phyloP scores from a whole-genome alignment of 805 yeast genomes.

The Helenozyma rhizophorensis region DNA sequence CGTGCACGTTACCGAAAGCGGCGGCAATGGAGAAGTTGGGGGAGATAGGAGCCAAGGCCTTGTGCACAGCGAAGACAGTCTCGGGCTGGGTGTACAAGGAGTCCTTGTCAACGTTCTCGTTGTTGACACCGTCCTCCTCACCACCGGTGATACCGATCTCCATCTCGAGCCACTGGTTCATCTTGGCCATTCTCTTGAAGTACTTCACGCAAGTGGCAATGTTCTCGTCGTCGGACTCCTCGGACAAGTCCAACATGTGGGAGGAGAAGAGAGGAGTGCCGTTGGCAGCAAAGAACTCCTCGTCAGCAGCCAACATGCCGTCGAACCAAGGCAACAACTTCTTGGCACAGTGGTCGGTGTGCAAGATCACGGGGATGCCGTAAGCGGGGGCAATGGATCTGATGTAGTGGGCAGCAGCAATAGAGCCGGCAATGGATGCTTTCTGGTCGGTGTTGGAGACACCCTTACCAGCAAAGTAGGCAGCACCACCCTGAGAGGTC shows the following conservation, averaged over 20 bases:
- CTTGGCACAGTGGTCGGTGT: conserved; percentile 98
- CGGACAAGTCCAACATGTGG: conserved; percentile 97
- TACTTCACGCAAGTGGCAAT: conserved; percentile 90
- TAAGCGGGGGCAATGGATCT: conserved; percentile 94
- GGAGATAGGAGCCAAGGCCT: conserved; percentile 84
- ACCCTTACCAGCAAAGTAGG: conserved; percentile 99
- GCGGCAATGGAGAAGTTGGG: conserved; percentile 99
- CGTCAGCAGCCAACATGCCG: conserved; percentile 96
- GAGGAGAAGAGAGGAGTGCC: conserved; percentile 98
- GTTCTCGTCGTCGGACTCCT: conserved; percentile 95
- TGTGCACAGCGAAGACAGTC: conserved; percentile 87
- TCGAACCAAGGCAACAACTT: conserved; percentile 98
- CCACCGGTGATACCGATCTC: conserved; percentile 99
- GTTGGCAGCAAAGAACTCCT: conserved; percentile 77
- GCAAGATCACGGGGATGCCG: conserved; percentile 94
- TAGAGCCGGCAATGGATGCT: conserved; percentile 90
- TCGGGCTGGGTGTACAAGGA: conserved; percentile 91
- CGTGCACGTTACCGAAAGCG: conserved; percentile 99
- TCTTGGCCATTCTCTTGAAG: conserved; percentile 89
- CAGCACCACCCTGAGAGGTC: conserved; percentile 99
- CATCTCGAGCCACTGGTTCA: conserved; percentile 98
- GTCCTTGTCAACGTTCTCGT: conserved; percentile 86
- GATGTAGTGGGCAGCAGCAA: conserved; percentile 98
- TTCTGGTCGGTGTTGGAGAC: conserved; percentile 87
- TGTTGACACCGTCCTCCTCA: conserved; percentile 99